Evolutionary conservation across 805 yeast genomes (phyloP).

Genomic region (Lachancea cidri): DNA sequence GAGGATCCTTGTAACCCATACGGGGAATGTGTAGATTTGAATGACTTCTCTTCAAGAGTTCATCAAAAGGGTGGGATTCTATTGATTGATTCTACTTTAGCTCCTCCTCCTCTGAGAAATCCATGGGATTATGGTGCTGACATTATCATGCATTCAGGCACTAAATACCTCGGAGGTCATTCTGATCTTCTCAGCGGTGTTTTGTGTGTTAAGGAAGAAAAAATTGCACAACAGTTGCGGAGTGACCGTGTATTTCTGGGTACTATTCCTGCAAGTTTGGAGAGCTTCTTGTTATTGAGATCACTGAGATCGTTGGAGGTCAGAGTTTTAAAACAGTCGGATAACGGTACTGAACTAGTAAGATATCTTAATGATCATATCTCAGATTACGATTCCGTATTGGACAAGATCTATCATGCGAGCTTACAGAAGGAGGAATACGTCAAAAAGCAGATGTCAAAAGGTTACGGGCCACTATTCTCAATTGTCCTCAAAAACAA

Average conservation of each 20-base stretch:
- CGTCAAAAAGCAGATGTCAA: slow-evolving; percentile 60
- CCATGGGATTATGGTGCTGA: slow-evolving; percentile 85
- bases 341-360: slow-evolving; percentile 58
- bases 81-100: slow-evolving; percentile 82
- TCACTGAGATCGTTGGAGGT: slow-evolving; percentile 77
- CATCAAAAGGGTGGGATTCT: slow-evolving; percentile 72
- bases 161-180: slow-evolving; percentile 95
- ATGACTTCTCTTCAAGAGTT: slow-evolving; percentile 60
- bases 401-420: slow-evolving; percentile 60
- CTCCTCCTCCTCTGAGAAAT: slow-evolving; percentile 84
- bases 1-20: slow-evolving; percentile 89
- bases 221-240: slow-evolving; percentile 42
- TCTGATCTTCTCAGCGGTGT: slow-evolving; percentile 85
- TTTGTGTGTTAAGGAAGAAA: slow-evolving; percentile 55
- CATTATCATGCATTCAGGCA: slow-evolving; percentile 86
- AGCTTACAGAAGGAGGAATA: slow-evolving; percentile 69
- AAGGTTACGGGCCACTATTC: slow-evolving; percentile 72
- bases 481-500: slow-evolving; percentile 49
- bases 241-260: slow-evolving; percentile 70
- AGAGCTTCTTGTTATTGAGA: slow-evolving; percentile 66
- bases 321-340: slow-evolving; percentile 62
- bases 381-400: slow-evolving; percentile 39
- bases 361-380: slow-evolving; percentile 49
- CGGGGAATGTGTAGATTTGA: slow-evolving; percentile 61
- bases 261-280: slow-evolving; percentile 73